A percentile compares a stretch with the other conserved stretches of the same genome.
Conservation (phyloP, 495 filamentous ascomycete genomes). For the Talaromyces trachyspermus region DNA sequence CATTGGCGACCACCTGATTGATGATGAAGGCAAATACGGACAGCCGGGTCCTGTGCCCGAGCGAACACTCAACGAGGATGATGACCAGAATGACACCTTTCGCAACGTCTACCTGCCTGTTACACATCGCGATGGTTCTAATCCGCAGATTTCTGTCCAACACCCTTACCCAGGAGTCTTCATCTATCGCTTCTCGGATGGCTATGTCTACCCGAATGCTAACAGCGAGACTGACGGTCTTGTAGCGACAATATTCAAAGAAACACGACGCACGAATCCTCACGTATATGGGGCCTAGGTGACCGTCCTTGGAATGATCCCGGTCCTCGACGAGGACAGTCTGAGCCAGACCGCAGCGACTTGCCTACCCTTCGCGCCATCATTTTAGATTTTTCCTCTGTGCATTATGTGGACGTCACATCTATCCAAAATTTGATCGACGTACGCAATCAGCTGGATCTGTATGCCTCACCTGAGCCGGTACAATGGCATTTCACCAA, state of each 20-base stretch:
- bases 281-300: slow-evolving; percentile 55
- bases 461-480: slow-evolving; percentile 70
- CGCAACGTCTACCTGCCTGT: slow-evolving; percentile 89
- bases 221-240: slow-evolving; percentile 85
- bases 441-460: slow-evolving; percentile 93
- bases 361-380: slow-evolving; percentile 80
- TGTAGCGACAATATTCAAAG: slow-evolving; percentile 60
- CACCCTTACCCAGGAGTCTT: slow-evolving; percentile 90
- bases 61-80: slow-evolving; percentile 17
- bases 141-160: slow-evolving; percentile 72
- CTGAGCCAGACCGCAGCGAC: slow-evolving; percentile 37
- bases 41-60: slow-evolving; percentile 35
- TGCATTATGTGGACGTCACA: slow-evolving; percentile 94
- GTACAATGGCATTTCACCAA: slow-evolving; percentile 96
- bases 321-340: slow-evolving; percentile 58
- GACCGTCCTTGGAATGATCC: slow-evolving; percentile 97
- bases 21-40: slow-evolving; percentile 51
- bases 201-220: slow-evolving; percentile 94
- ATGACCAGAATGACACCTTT: slow-evolving; percentile 19
- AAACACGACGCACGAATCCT: slow-evolving; percentile 72
- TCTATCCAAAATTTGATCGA: slow-evolving; percentile 94
- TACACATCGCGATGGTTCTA: slow-evolving; percentile 81
- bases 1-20: slow-evolving; percentile 72
- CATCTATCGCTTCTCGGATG: slow-evolving; percentile 95
- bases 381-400: slow-evolving; percentile 90